Base-by-base conservation (phyloP, 352 stramenopile genomes). In the Thalassiosira exigua region DNA sequence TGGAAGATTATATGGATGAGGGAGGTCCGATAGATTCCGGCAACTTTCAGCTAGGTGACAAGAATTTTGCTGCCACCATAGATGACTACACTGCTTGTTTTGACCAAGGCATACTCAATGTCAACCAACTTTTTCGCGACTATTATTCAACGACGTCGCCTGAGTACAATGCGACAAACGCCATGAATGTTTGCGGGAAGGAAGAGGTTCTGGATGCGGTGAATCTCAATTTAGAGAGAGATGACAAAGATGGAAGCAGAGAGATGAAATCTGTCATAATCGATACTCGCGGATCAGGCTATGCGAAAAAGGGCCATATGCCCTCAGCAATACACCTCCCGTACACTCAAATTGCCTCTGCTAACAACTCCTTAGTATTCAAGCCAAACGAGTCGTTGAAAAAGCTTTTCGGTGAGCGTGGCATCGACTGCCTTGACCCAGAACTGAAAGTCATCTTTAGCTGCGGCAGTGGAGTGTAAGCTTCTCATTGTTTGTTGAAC, bases 1-100 rank as follows among this genome's bases (percentile, higher is more conserved):
- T 92, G 11, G 70, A 84, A 50, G 87, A 92, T 71, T 92, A 82
- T 73, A 70, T 81, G 24, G 70, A 81, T 53, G 41, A 57, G 12
- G 76, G 76, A 42, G 82, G 84, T 44, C 54, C 61, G 2, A 68
- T 92, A 5, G 87, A n/a, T n/a, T n/a, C n/a, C n/a, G n/a, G n/a
- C n/a, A n/a, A n/a, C n/a, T n/a, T n/a, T n/a, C n/a, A n/a, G n/a
- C n/a, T n/a, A n/a, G n/a, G n/a, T n/a, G n/a, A n/a, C n/a, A n/a
- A n/a, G n/a, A n/a, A n/a, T n/a, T n/a, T n/a, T n/a, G n/a, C n/a
- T n/a, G n/a, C n/a, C n/a, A n/a, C n/a, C 33, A 27, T 0, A 21
- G 26, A 79, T 3, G 19, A 36, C 9, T 79, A 71, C 33, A n/a
- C 3, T 39, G n/a, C 65, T 4, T 79, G 32, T 30, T 79, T 79